Evolutionary conservation across 2,329 filamentous ascomycete species (phyloP), one percentile per base, ranked within the genome.

Genomic region (Sordariomycetes sp.): DNA sequence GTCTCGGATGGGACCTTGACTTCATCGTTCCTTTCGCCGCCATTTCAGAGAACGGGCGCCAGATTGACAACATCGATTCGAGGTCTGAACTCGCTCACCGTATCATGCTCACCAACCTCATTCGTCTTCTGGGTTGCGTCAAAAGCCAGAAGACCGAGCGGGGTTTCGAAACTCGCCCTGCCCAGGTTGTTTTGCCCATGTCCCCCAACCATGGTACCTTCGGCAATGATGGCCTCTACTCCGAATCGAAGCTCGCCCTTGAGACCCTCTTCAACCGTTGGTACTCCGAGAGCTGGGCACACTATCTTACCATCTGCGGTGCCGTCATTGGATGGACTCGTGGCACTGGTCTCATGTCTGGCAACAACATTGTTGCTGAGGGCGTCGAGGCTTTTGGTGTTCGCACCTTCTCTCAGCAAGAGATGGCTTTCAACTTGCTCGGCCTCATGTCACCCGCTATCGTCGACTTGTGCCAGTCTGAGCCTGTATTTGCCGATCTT

Each of bases 171-270:
- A 98, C 92, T 21, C 85, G 92, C 25, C 92, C 92, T 32, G 92
- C 92, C 18, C 92, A 98, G 61, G 90, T 96, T 50, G 88, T 98
- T 41, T 74, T 98, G 18, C 92, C 92, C 30, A 71, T 98, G 8
- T 98, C 92, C 3, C 92, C 92, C 39, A 98, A 98, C 66, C 93
- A 98, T 63, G 92, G 92, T 46, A 98, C 90, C 21, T 98, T 98
- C 49, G 92, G 92, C 53, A 95, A 86, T 55, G 92, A 98, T 49
- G 92, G 92, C 66, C 75, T 98, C 32, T 98, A 98, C 66, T 93
- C 92, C 6, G 92, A 98, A 65, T 96, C 92, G 31, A 98, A 98
- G 68, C 80, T 98, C 39, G 92, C 82, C 28, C 73, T 98, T 8
- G 92, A 98, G 70, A 96, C 92, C 5, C 75, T 98, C 24, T 96